These are phyloP conservation scores for Coemansia sp. DNA, from an alignment of 192 early-diverging fungal genomes.

Conservation along the genomic window DNA sequence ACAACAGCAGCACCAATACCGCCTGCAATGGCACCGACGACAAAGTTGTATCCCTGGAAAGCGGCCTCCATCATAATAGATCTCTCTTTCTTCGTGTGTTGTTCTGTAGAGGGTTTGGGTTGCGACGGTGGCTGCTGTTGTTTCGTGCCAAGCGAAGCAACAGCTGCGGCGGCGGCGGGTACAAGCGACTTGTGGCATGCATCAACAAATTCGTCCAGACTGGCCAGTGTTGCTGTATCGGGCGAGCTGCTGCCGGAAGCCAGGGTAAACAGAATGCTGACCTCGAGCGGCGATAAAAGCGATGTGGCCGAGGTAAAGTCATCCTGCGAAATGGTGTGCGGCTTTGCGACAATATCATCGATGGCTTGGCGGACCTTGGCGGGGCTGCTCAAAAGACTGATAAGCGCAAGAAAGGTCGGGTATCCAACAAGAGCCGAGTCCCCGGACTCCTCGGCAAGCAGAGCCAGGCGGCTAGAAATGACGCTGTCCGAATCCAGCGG, in stretches of 20 bases:
- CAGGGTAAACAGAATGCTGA: slow-evolving; percentile 47
- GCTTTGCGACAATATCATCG: slow-evolving; percentile 13
- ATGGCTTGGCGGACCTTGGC: slow-evolving; percentile 47
- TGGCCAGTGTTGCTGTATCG: slow-evolving; percentile 20
- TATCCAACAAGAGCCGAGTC: slow-evolving; percentile 51
- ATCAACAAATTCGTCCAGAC: slow-evolving; percentile 19
- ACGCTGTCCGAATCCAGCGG: slow-evolving; percentile 26
- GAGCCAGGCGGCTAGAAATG: slow-evolving; percentile 31
- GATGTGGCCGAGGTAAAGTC: slow-evolving; percentile 16
- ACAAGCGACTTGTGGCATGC: slow-evolving; percentile 30
- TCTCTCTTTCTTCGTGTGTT: slow-evolving; percentile 9
- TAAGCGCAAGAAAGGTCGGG: slow-evolving; percentile 52
- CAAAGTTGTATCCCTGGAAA: slow-evolving; percentile 71
- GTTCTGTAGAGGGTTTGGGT: background rate
- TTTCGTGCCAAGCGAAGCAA: too few species aligned
- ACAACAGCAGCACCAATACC: slow-evolving; percentile 92
- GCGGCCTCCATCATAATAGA: slow-evolving; percentile 45
- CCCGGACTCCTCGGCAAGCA: slow-evolving; percentile 37
- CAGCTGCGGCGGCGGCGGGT: slow-evolving; percentile 16
- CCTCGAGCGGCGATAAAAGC: slow-evolving; percentile 51
- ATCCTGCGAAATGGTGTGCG: slow-evolving; percentile 1
- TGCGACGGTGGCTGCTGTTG: background rate
- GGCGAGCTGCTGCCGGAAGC: slow-evolving; percentile 29
- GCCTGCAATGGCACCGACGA: slow-evolving; percentile 85
- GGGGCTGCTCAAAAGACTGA: slow-evolving; percentile 47